Percentiles rank a stretch among this genome's conserved stretches.
Conservation (phyloP, 305 asterid species). For the Vinca major region DNA sequence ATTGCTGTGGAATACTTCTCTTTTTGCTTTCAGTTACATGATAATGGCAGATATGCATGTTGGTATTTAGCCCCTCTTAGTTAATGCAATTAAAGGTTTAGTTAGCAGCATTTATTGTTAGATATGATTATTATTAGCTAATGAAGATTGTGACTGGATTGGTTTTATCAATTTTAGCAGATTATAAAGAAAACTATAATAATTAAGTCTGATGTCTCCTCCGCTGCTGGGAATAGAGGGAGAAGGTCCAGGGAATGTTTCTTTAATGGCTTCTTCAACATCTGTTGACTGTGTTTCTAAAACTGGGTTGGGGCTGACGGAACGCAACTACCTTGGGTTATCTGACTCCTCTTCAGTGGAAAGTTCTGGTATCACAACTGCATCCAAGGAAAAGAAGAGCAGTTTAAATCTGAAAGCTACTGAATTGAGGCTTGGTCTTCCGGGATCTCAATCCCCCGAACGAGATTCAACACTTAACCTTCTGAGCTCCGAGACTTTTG, state of each 20-base stretch:
- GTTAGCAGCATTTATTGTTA: background rate
- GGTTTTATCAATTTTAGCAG: constrained; percentile 6
- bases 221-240: constrained; percentile 43
- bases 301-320: constrained; percentile 20
- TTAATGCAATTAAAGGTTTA: background rate
- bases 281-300: constrained; percentile 8
- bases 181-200: background rate
- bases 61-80: background rate
- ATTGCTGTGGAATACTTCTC: background rate
- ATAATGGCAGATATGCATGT: background rate
- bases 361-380: constrained; percentile 33
- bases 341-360: constrained; percentile 67
- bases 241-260: constrained; percentile 34
- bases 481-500: constrained; percentile 31
- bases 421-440: constrained; percentile 82
- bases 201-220: constrained; percentile 35
- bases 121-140: background rate
- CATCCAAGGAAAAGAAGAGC: constrained; percentile 31
- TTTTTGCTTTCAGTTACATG: background rate
- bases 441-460: constrained; percentile 76
- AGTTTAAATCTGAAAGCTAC: constrained; percentile 67
- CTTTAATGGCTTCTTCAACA: constrained; percentile 45
- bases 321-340: constrained; percentile 60
- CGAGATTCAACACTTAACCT: constrained; percentile 37
- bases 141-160: background rate